These are phyloP conservation scores for Vaccinium darrowii DNA, from an alignment of 148 eudicot genomes.

Conservation along the genomic window DNA sequence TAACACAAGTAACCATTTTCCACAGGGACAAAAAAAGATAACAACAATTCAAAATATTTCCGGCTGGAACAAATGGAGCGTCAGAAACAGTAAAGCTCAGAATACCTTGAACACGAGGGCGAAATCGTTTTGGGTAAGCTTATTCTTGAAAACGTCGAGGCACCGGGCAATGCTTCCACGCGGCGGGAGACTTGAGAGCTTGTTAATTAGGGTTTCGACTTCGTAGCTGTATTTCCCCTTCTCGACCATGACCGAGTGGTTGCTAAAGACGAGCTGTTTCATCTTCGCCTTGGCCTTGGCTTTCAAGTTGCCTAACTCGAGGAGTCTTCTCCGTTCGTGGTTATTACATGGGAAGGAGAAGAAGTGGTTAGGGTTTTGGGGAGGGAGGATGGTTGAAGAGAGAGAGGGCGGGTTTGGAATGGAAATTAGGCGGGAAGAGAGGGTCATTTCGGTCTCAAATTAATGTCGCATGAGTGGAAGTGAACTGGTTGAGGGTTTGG, in stretches of 20 bases:
- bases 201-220: slow-evolving; percentile 78
- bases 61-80: neutral
- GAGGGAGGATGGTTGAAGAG: slow-evolving; percentile 28
- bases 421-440: slow-evolving; percentile 21
- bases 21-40: neutral
- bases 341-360: slow-evolving; percentile 13
- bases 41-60: neutral
- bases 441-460: slow-evolving; percentile 26
- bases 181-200: slow-evolving; percentile 84
- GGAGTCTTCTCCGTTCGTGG: slow-evolving; percentile 11
- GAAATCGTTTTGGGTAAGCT: slow-evolving; percentile 75
- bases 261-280: slow-evolving; percentile 64
- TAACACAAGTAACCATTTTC: neutral
- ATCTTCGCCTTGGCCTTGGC: slow-evolving; percentile 46
- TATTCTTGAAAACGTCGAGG: slow-evolving; percentile 75
- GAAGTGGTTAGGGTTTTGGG: slow-evolving; percentile 10
- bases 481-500: slow-evolving; percentile 12
- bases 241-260: slow-evolving; percentile 64
- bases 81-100: neutral
- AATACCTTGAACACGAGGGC: slow-evolving; percentile 57
- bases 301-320: slow-evolving; percentile 18
- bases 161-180: slow-evolving; percentile 89
- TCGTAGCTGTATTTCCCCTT: slow-evolving; percentile 91
- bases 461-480: slow-evolving; percentile 6
- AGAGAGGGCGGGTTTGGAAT: slow-evolving; percentile 23